Percentiles rank a stretch among this genome's conserved stretches.
Evolutionary conservation across 208 protist genomes (phyloP).

Genomic region (Herpetomonas tarakana): DNA sequence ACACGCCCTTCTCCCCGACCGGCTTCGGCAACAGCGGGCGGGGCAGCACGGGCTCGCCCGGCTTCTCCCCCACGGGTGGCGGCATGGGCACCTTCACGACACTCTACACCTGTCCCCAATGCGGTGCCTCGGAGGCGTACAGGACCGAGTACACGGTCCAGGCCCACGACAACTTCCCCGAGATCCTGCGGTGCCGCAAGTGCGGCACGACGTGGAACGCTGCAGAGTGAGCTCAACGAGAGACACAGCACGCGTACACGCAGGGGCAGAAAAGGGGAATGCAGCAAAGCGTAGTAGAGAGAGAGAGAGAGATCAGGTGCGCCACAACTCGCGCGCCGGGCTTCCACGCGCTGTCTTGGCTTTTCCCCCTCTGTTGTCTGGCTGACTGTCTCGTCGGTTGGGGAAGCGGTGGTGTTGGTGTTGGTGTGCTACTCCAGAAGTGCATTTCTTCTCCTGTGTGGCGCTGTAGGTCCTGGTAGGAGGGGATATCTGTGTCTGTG

Average conservation of each 20-base stretch:
- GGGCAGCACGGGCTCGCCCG: conserved; percentile 5
- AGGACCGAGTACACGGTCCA: conserved; percentile 64
- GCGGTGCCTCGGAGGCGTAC: conserved; percentile 57
- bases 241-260: not conserved
- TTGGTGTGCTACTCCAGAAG: no score
- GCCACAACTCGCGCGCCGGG: no score
- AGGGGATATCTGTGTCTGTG: no score
- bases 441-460: no score
- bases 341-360: no score
- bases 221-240: not conserved
- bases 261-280: not conserved
- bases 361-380: no score
- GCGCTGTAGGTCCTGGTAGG: no score
- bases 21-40: conserved; percentile 2
- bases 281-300: no score
- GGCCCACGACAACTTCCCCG: conserved; percentile 73
- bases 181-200: conserved; percentile 58
- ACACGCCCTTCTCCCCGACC: conserved; percentile 3
- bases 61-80: conserved; percentile 1
- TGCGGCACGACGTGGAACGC: conserved; percentile 69
- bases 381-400: no score
- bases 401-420: no score
- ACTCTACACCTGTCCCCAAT: conserved; percentile 63
- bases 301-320: no score
- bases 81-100: conserved; percentile 35